Evolutionary conservation across 1,284 basidiomycete species (phyloP), one percentile per base, ranked within the genome.

Genomic region (Sutorius eximius): DNA sequence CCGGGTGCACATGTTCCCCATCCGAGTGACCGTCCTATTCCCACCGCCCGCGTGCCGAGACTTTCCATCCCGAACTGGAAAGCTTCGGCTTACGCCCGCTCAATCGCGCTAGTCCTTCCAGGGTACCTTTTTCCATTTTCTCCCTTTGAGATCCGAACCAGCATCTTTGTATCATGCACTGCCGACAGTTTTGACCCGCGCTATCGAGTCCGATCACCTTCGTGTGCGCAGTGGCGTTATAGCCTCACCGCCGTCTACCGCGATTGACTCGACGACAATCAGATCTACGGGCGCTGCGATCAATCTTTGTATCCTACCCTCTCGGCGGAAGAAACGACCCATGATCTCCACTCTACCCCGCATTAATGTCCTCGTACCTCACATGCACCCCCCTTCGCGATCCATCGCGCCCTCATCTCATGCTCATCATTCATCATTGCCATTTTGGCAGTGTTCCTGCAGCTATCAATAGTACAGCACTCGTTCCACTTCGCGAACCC

Each of bases 221-320:
- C n/a, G n/a, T n/a, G n/a, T 12, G 34, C 27, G 13, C 30, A 29
- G 62, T 59, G 46, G 58, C 59, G 45, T 42, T 20, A 42, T 3
- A 0, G 24, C 4, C n/a, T 7, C 52, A 12, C 29, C 1, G 38
- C 60, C 44, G 20, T 58, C 50, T 45, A 6, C 37, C 52, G 36
- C 49, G 57, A 61, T 64, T 56, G 49, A 29, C 60, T 32, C 22
- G 1, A 42, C 50, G 63, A 52, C 59, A 66, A 66, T 66, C 61
- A 56, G 61, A 66, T 62, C 61, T 53, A n/a, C 50, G 9, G 16
- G 6, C 60, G 13, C 50, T 48, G 45, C 59, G 63, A 65, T 65
- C 61, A 59, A 41, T 43, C 48, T 48, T 38, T 24, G 24, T 27
- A 27, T 5, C 24, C 24, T 27, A 27, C 24, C 5, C 24, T 27